A percentile compares a stretch with the other conserved stretches of the same genome.
These are phyloP conservation scores for Typha latifolia DNA, from an alignment of 176 grass and related monocot genomes.

Conservation along the genomic window DNA sequence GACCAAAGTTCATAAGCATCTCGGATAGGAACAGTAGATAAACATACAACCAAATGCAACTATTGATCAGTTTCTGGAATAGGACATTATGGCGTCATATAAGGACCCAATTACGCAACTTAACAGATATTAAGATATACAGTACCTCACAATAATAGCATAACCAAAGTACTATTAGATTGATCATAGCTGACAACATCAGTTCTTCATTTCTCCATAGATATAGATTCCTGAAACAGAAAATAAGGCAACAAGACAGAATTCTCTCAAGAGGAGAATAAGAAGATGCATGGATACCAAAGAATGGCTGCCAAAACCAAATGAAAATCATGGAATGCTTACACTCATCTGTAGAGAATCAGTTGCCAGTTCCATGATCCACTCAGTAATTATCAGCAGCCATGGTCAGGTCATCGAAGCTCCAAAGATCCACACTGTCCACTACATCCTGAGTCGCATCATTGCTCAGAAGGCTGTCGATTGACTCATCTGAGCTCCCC, in stretches of 20 bases:
- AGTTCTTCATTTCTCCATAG: neutral
- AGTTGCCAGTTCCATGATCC: neutral
- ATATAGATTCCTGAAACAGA: neutral
- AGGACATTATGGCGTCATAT: neutral
- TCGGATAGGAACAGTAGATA: neutral
- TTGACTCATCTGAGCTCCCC: slow-evolving; percentile 15
- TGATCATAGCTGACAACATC: neutral
- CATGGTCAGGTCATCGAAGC: slow-evolving; percentile 22
- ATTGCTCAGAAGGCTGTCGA: slow-evolving; percentile 12
- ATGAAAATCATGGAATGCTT: neutral
- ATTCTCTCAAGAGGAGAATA: neutral
- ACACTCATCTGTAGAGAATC: neutral
- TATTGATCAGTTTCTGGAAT: neutral
- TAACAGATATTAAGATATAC: neutral
- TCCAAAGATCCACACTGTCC: slow-evolving; percentile 14
- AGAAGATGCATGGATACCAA: neutral
- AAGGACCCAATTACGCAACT: neutral
- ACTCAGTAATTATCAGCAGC: neutral
- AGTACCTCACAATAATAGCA: neutral
- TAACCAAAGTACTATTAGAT: neutral
- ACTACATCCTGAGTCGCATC: slow-evolving; percentile 24
- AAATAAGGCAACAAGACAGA: neutral
- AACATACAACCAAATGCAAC: slow-evolving; percentile 2
- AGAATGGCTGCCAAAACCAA: neutral
- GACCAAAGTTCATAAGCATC: neutral